Conservation (phyloP, 257 asterid genomes). For the Ophiorrhiza pumila region DNA sequence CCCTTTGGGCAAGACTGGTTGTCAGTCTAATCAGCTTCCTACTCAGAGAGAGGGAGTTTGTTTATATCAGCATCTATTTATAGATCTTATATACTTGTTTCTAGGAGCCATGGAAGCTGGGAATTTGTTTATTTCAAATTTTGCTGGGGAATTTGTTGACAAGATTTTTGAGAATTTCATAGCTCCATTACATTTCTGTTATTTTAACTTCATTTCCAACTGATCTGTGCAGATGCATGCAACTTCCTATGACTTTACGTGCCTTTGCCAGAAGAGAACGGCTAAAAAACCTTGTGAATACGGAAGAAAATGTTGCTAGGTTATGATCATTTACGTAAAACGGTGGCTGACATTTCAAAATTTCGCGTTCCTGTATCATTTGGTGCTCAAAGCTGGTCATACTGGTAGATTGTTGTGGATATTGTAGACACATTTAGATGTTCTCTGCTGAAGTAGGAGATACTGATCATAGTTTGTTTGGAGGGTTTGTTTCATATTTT, state of each 20-base stretch:
- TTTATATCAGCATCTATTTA: neutral
- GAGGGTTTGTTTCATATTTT: neutral
- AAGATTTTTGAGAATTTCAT: neutral
- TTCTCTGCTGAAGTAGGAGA: conserved; percentile 4
- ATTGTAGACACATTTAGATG: neutral
- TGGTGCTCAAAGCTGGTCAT: conserved; percentile 7
- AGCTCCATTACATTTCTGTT: neutral
- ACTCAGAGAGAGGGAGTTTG: neutral
- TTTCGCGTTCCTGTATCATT: neutral
- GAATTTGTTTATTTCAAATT: no score
- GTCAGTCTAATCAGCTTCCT: neutral
- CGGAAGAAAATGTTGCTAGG: conserved; percentile 11
- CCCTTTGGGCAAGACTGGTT: neutral
- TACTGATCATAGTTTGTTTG: conserved; percentile 7
- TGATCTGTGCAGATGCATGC: conserved; percentile 10
- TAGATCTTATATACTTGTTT: no score
- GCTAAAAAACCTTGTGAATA: conserved; percentile 15
- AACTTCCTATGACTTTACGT: neutral
- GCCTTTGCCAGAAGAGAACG: neutral
- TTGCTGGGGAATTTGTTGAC: neutral
- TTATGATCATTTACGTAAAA: neutral
- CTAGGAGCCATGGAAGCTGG: no score
- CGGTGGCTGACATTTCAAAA: neutral
- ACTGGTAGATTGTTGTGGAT: conserved; percentile 15
- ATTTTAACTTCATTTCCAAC: neutral